Evolutionary conservation across 208 protist genomes (phyloP), one percentile per base, ranked within the genome.

Genomic region (Trypanosomatidae sp.): DNA sequence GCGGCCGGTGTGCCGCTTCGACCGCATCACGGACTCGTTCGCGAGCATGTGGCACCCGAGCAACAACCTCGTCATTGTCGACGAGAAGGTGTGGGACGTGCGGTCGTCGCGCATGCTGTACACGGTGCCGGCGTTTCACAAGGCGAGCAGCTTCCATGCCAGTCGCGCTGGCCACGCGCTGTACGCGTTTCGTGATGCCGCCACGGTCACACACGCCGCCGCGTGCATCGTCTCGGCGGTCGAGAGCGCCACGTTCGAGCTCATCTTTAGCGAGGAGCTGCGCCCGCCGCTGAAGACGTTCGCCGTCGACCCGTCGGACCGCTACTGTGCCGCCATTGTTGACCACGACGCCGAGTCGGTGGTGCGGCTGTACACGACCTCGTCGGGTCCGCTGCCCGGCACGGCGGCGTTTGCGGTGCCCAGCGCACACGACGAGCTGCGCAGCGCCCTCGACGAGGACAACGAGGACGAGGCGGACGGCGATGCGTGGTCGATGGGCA

Each of bases 21-120:
- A 92, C 48, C 68, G 79, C 39, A 81, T 92, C 51, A 87, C 79
- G 2, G 71, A 87, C 43, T 80, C 72, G 0, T 87, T 87, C 53
- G 70, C 71, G 32, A 84, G 71, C 43, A 47, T 46, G 21, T 92
- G 88, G 56, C 84, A 92, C 53, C 84, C 84, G 16, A 70, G 41
- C 13, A 66, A 79, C 30, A 64, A 54, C 32, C 57, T 83, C 39
- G 74, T 89, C 23, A 60, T 92, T 23, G 78, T 92, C 32, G 84
- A 92, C 46, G 74, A 92, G 39, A 71, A 72, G 40, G 68, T 92
- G 24, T 92, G 84, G 80, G 84, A 92, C 51, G 61, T 92, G 51
- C 72, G 84, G 7, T 77, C 66, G 5, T 63, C 68, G 45, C 56
- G 66, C 20, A 87, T 92, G 45, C 41, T 89, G 19, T 63, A 80